Base-by-base conservation (phyloP, 1,139 yeast species). In the Pneumocystis jirovecii region DNA sequence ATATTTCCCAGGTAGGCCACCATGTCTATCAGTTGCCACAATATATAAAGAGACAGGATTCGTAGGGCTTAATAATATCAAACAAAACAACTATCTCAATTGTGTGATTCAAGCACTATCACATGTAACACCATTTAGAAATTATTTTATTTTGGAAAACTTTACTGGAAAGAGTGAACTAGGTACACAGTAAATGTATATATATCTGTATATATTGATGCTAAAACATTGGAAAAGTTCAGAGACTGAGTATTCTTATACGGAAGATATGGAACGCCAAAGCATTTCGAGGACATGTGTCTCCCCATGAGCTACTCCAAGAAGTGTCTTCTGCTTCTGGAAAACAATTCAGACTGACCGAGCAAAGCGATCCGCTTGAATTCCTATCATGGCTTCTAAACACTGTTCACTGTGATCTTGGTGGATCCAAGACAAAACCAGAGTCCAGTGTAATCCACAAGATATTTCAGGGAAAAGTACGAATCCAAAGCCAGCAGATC, bases 221-320 rank as follows among this genome's bases (percentile, higher is more conserved):
- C 50, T 45, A 17, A 60, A 42, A 25, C 57, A 31, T 21, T 15
- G 67, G 29, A 75, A 74, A 44, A 44, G 73, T 76, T 61, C 72
- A 73, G 45, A 73, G 78, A 67, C 73, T 83, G 62, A 76, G 82
- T 1, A 69, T 79, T n/a, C 73, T 86, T 37, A 71, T 82, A 0
- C 78, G 86, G 66, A 85, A 84, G 68, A 64, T 86, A 5, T 88
- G 93, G 93, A 85, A 85, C 5, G 77, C 81, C 0, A 75, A 76
- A 61, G 76, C 87, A 34, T 84, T 83, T 73, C 81, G 81, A 68
- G 74, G 79, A 1, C 89, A 86, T 71, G 78, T 86, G 1, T 84
- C 93, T 0, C 86, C 90, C 0, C 86, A 83, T 70, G 89, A 85
- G 64, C 75, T 87, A 17, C 73, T 85, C 63, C 85, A 83, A 68